Base-by-base conservation (phyloP, 2,329 filamentous ascomycete species). In the Mycogone perniciosa region DNA sequence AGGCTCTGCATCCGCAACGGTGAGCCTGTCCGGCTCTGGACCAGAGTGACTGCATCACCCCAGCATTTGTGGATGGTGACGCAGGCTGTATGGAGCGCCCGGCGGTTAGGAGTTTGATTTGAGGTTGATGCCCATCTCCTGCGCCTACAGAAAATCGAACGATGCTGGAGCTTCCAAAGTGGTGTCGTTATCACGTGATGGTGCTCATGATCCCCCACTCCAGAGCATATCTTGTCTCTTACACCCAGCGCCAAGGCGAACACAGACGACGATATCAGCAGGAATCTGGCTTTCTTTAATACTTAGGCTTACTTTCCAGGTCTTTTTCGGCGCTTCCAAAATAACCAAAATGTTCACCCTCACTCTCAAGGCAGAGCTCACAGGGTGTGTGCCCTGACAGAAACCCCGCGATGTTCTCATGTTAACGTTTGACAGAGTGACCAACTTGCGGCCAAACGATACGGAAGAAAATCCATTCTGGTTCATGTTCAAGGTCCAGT, bases 401-500 rank as follows among this genome's bases (percentile, higher is more conserved):
- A 20, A 43, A 31, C 47, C 46, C 42, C 51, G 33, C 42, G 41
- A 50, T 50, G 35, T 52, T 34, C 9, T 42, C 11, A 34, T n/a
- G 13, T 34, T 34, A 31, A 11, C 50, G 33, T 40, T 54, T 52
- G 50, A 53, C 62, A 97, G 93, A 42, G 90, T 99, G 54, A 96
- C 90, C 54, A 87, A 93, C 63, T 82, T 99, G 59, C 85, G 85
- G 51, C 93, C 93, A 6, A 76, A 84, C 59, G 93, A 99, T 68
- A 89, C 84, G 6, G 75, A 84, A 60, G 88, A 88, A 13, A 81
- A 79, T 53, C 89, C 90, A 4, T 99, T 96, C 74, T 95, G 86
- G 79, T 99, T 96, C 74, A 96, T 89, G 46, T 97, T 99, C 81
- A 93, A 88, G 66, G 92, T 99, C 34, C 89, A 96, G 75, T 99